These are phyloP conservation scores for Arabidopsis suecica DNA, from an alignment of 345 rosid species.

Conservation along the genomic window DNA sequence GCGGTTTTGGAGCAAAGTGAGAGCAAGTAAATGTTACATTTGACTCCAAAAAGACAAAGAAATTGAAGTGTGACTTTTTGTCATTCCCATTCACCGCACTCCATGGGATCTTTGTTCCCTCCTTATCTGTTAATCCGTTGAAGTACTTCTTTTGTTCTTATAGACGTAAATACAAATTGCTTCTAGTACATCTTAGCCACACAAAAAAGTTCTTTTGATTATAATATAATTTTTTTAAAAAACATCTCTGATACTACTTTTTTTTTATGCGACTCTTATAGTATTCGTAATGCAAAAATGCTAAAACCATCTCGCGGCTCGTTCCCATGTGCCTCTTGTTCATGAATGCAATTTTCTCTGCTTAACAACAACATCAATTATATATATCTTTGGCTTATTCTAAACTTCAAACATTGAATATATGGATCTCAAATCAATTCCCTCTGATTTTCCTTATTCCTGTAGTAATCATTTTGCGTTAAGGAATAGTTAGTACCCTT, in stretches of 20 bases:
- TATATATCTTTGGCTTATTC: conserved; percentile 21
- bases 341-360: background rate
- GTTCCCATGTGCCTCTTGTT: conserved; percentile 37
- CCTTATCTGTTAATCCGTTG: conserved; percentile 36
- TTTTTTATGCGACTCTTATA: no score
- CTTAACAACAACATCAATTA: conserved; percentile 15
- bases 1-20: conserved; percentile 40
- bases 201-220: background rate
- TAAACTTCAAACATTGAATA: background rate
- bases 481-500: background rate
- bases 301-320: conserved; percentile 15
- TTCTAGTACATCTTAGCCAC: conserved; percentile 21
- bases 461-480: background rate
- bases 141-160: conserved; percentile 23
- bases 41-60: conserved; percentile 23
- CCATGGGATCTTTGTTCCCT: conserved; percentile 47
- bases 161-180: conserved; percentile 14
- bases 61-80: conserved; percentile 27
- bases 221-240: no score
- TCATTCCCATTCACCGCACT: conserved; percentile 40
- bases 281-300: background rate
- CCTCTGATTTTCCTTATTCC: background rate
- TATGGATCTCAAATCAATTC: background rate
- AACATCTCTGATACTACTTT: no score
- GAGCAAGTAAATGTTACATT: conserved; percentile 36